Conservation (phyloP, 768 basidiomycete genomes). For the Lentinula sp. region DNA sequence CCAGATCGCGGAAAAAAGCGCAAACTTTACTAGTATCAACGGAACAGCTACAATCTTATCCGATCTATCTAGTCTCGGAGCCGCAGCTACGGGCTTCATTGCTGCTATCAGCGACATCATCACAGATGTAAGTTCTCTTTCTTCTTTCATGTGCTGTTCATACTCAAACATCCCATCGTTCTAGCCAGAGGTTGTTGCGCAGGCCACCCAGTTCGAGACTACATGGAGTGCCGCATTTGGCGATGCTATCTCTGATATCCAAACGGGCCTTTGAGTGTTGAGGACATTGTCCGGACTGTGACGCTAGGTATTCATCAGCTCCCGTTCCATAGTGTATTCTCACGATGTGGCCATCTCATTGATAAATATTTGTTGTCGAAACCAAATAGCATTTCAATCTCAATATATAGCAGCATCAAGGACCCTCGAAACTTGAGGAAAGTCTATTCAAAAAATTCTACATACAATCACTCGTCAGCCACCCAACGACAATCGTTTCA, state of each 20-base stretch:
- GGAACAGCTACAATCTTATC: neutral
- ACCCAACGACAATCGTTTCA: too few species aligned
- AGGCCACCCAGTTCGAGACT: neutral
- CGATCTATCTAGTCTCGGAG: neutral
- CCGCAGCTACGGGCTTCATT: neutral
- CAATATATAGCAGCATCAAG: neutral
- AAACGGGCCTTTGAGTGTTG: neutral
- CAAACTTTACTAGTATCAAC: neutral
- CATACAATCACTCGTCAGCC: too few species aligned
- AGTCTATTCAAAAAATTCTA: too few species aligned
- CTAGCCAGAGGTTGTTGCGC: neutral
- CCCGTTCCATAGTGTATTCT: neutral
- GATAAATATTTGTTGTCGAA: neutral
- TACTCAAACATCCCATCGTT: neutral
- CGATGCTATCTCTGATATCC: neutral
- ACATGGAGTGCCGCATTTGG: constrained; percentile 1
- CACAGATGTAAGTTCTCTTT: neutral
- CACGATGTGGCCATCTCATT: neutral
- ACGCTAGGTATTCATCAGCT: neutral
- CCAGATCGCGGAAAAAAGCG: neutral
- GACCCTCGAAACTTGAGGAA: too few species aligned
- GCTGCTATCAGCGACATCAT: neutral
- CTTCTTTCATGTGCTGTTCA: neutral
- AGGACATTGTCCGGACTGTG: neutral
- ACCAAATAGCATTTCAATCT: neutral